phyloP scores from a whole-genome alignment of 192 early-diverging fungal genomes.

The Podila verticillata region DNA sequence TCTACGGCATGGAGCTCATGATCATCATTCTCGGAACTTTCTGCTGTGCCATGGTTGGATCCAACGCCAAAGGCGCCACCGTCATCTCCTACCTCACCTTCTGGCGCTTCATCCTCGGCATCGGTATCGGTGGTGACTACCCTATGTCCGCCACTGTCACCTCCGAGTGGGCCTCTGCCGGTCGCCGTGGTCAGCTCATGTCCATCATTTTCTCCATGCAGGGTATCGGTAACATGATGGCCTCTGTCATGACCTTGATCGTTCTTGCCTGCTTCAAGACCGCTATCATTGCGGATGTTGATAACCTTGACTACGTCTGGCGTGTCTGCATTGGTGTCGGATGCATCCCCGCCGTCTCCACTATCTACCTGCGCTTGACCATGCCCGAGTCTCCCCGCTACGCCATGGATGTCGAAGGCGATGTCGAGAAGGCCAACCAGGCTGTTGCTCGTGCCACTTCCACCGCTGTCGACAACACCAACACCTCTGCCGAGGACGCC shows the following conservation, averaged over 20 bases:
- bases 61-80: conserved; percentile 71
- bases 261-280: conserved; percentile 75
- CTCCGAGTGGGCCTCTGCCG: conserved; percentile 86
- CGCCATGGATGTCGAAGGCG: conserved; percentile 61
- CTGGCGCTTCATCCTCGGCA: conserved; percentile 81
- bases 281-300: conserved; percentile 67
- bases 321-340: conserved; percentile 84
- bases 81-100: conserved; percentile 68
- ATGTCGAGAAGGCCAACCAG: conserved; percentile 53
- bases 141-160: conserved; percentile 90
- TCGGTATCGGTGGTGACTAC: conserved; percentile 87
- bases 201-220: conserved; percentile 91
- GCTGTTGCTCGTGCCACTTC: conserved; percentile 57
- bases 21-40: conserved; percentile 92
- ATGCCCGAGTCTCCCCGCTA: conserved; percentile 93
- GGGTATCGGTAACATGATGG: conserved; percentile 86
- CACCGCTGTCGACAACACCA: conserved; percentile 61
- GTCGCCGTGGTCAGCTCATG: conserved; percentile 86
- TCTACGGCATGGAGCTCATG: conserved; percentile 90
- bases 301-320: conserved; percentile 89
- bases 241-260: conserved; percentile 75
- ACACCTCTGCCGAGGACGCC: conserved; percentile 62
- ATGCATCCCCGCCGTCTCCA: conserved; percentile 76
- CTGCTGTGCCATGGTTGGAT: conserved; percentile 80
- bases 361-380: conserved; percentile 89